Evolutionary conservation across 164 flowering plant genomes (phyloP), one percentile per base, ranked within the genome.

Genomic region (Paratinospora sagittata): DNA sequence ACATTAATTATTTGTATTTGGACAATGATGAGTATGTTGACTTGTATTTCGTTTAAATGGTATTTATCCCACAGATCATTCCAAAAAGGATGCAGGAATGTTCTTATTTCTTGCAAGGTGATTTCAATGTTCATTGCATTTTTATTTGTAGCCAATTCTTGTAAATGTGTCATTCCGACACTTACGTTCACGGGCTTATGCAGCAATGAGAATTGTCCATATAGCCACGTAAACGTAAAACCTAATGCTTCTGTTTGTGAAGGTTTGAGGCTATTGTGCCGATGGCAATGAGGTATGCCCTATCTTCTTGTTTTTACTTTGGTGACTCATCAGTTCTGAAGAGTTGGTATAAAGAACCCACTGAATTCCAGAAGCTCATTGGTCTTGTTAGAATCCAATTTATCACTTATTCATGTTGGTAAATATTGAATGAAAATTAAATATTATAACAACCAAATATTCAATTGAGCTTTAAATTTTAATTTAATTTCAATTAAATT

Each of bases 51-150:
- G n/a, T 43, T 43, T 66, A 17, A 6, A 21, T 55, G 61, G 8
- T 55, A n/a, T 17, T 55, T 21, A 55, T 5, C 21, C 61, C 26
- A 80, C 86, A 96, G 99, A 88, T 93, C 77, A 90, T 95, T 74
- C 99, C 99, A 16, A 98, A 96, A 76, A 87, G 99, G 78, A 96
- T 96, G 99, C 93, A 80, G 70, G 99, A 96, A 75, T 96, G 99
- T 78, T 93, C 96, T 57, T 96, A 88, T 75, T 96, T 86, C 82
- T 72, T 90, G 82, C 92, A 84, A 83, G 98, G 98, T 91, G 69
- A 57, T 71, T 65, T 52, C 66, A 30, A 49, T 70, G 8, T 74
- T 57, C 39, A 5, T 39, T 45, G 36, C 45, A 23, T 30, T 8
- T 19, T 72, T 66, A 26, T 68, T 66, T 63, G 27, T 16, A 10